Evolutionary conservation across 2,329 filamentous ascomycete species (phyloP).

Genomic region (Claviceps africana): DNA sequence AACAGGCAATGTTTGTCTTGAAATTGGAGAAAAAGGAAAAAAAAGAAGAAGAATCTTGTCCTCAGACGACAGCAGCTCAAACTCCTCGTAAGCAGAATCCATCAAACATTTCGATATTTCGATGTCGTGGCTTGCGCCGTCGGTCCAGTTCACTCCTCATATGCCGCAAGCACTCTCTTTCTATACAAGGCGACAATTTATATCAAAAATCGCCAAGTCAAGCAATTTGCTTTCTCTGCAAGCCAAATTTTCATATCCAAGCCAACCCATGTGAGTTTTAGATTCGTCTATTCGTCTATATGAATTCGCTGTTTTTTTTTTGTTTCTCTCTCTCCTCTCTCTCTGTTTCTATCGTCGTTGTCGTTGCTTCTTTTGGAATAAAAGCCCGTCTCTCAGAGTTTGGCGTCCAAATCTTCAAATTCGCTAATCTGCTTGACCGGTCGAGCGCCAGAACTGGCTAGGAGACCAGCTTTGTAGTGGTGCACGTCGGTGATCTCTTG

Average conservation of each 20-base stretch:
- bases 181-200: neutral
- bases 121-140: neutral
- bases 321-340: no score
- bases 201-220: neutral
- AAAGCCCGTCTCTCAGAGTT: conserved; percentile 39
- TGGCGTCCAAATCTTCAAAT: conserved; percentile 75
- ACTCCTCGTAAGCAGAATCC: neutral
- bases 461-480: conserved; percentile 63
- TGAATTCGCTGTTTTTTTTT: no score
- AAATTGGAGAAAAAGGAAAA: neutral
- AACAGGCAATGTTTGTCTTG: no score
- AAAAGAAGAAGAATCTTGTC: neutral
- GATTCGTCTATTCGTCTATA: neutral
- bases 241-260: neutral
- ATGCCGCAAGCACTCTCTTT: no score
- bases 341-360: neutral
- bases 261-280: neutral
- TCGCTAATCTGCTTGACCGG: conserved; percentile 64
- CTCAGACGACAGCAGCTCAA: no score
- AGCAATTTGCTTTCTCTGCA: neutral
- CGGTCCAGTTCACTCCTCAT: no score
- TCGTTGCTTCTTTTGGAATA: neutral
- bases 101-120: no score
- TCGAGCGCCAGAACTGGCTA: conserved; percentile 56
- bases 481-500: conserved; percentile 63